Conservation (phyloP, 495 filamentous ascomycete genomes). For the Clohesyomyces aquaticus region DNA sequence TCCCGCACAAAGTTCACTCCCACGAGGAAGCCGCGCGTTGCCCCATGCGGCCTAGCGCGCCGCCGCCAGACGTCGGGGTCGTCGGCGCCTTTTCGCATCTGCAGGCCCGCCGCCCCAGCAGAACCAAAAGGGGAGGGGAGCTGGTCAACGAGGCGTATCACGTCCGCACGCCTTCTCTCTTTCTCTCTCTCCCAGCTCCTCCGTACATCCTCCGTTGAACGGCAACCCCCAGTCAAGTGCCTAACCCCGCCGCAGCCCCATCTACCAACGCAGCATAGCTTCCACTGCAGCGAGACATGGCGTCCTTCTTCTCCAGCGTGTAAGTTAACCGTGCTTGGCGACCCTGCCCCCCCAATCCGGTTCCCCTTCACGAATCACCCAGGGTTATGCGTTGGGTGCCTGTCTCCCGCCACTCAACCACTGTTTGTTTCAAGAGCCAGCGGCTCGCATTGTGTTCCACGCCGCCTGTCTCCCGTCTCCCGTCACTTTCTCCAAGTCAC, state of each 20-base stretch:
- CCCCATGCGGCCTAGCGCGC: slow-evolving; percentile 16
- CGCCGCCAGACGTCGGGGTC: background rate
- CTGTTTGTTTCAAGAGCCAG: slow-evolving; percentile 31
- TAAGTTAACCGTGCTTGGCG: slow-evolving; percentile 39
- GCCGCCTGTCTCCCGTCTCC: slow-evolving; percentile 6
- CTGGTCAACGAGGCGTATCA: slow-evolving; percentile 9
- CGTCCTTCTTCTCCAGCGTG: slow-evolving; percentile 45
- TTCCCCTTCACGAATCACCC: slow-evolving; percentile 9
- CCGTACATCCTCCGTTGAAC: background rate
- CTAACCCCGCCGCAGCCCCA: background rate
- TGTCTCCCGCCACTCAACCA: slow-evolving; percentile 29
- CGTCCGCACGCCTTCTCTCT: slow-evolving; percentile 17
- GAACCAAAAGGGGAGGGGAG: slow-evolving; percentile 2
- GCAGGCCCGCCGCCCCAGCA: slow-evolving; percentile 13
- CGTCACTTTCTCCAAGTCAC: slow-evolving; percentile 9
- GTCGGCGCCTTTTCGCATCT: slow-evolving; percentile 19
- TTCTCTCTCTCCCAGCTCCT: slow-evolving; percentile 16
- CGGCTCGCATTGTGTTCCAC: slow-evolving; percentile 38
- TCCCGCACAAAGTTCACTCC: slow-evolving; percentile 12
- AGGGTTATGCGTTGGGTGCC: slow-evolving; percentile 37
- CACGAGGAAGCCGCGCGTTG: slow-evolving; percentile 6
- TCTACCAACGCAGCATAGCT: slow-evolving; percentile 7
- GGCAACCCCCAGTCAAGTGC: slow-evolving; percentile 17
- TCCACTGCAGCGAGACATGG: slow-evolving; percentile 33
- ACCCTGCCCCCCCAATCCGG: slow-evolving; percentile 9